Evolutionary conservation across 2,329 filamentous ascomycete genomes (phyloP).

Genomic region (Salinomyces thailandicus): DNA sequence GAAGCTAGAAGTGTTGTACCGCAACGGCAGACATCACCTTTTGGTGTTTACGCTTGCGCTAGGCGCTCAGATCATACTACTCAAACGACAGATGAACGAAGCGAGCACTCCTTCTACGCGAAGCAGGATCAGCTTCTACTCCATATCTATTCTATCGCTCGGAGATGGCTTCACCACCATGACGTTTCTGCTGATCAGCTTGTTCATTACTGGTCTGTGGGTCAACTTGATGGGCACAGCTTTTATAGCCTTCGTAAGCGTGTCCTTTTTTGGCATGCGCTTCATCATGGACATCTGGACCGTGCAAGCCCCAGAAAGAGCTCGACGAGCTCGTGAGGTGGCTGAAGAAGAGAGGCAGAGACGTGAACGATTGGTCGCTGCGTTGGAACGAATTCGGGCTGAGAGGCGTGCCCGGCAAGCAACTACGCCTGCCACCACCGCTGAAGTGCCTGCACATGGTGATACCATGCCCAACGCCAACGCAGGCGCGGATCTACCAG

Average conservation of each 20-base stretch:
- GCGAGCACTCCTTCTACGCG: constrained; percentile 54
- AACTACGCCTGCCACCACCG: neutral
- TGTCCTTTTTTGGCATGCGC: constrained; percentile 53
- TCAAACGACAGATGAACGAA: constrained; percentile 54
- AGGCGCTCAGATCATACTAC: constrained; percentile 44
- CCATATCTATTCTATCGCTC: constrained; percentile 50
- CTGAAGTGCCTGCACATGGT: neutral
- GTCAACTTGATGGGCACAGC: constrained; percentile 45
- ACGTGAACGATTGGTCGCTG: constrained; percentile 14
- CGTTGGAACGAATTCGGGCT: constrained; percentile 15
- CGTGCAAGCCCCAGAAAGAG: constrained; percentile 45
- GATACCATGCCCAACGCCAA: neutral
- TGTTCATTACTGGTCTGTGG: constrained; percentile 46
- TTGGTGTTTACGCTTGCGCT: constrained; percentile 42
- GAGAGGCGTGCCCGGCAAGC: constrained; percentile 8
- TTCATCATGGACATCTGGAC: constrained; percentile 60
- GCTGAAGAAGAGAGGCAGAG: constrained; percentile 25
- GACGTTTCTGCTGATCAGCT: constrained; percentile 42
- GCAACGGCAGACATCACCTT: constrained; percentile 39
- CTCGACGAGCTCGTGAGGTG: constrained; percentile 34
- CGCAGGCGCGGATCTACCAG: neutral
- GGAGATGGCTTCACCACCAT: constrained; percentile 51
- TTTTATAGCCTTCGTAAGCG: constrained; percentile 50
- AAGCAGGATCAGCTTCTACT: constrained; percentile 55
- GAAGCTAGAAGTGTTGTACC: constrained; percentile 45